Conservation (phyloP, 495 filamentous ascomycete genomes). For the Penicillium lividum region DNA sequence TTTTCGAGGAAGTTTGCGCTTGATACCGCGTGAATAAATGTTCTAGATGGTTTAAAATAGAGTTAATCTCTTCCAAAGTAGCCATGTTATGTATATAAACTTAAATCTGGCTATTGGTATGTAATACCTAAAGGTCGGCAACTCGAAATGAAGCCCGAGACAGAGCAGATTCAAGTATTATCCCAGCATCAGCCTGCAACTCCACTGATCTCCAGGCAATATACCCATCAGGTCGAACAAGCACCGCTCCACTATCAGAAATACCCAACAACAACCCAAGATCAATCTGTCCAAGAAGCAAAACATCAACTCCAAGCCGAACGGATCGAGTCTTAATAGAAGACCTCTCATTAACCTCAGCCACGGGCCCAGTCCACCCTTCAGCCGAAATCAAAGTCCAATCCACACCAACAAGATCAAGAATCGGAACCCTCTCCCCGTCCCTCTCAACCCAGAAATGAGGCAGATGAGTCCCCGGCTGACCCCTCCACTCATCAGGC, state of each 20-base stretch:
- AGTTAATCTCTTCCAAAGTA: too few species aligned
- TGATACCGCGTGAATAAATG: too few species aligned
- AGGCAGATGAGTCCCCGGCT: constrained; percentile 31
- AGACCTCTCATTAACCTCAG: constrained; percentile 5
- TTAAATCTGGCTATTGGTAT: too few species aligned
- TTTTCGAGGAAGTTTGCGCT: too few species aligned
- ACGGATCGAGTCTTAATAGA: constrained; percentile 10
- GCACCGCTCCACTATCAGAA: constrained; percentile 21
- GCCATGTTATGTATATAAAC: too few species aligned
- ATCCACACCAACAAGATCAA: constrained; percentile 18
- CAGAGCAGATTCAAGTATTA: constrained; percentile 8
- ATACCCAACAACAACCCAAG: constrained; percentile 19
- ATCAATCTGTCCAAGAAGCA: constrained; percentile 4
- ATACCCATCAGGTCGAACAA: constrained; percentile 35
- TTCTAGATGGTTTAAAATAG: too few species aligned
- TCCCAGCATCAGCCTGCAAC: constrained; percentile 5
- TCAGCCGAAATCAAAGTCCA: constrained; percentile 24
- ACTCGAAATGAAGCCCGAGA: constrained; percentile 8
- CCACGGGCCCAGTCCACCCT: constrained; percentile 15
- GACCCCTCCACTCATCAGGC: constrained; percentile 31
- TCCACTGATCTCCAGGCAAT: constrained; percentile 28
- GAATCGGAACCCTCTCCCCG: constrained; percentile 17
- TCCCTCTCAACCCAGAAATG: constrained; percentile 25
- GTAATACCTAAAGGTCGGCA: not conserved
- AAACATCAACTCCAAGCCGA: constrained; percentile 16